These are phyloP conservation scores for Teratosphaeria viscida DNA, from an alignment of 2,329 filamentous ascomycete species.

Conservation along the genomic window DNA sequence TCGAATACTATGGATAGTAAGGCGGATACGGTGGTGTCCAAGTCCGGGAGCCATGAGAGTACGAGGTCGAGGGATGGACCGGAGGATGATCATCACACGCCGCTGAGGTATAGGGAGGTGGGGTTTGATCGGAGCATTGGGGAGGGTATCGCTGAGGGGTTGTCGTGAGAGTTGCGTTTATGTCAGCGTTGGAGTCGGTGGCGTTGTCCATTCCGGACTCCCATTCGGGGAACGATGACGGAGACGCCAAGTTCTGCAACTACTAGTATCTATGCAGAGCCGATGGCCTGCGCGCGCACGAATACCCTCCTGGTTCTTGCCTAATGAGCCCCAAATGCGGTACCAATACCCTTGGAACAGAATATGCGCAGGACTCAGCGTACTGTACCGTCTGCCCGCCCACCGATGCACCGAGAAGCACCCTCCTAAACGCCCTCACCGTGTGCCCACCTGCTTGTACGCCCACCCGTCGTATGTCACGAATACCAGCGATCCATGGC, in stretches of 20 bases:
- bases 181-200: too few relatives aligned
- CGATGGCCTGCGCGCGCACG: too few relatives aligned
- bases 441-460: background rate
- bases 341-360: background rate
- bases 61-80: slow-evolving; percentile 17
- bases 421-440: background rate
- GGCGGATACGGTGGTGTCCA: slow-evolving; percentile 14
- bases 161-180: slow-evolving; percentile 27
- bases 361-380: background rate
- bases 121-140: slow-evolving; percentile 62
- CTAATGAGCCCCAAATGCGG: background rate
- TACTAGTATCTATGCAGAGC: too few relatives aligned
- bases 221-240: too few relatives aligned
- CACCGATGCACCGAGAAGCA: background rate
- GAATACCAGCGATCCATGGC: background rate
- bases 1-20: slow-evolving; percentile 6
- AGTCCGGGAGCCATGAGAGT: slow-evolving; percentile 14
- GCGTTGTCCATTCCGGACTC: too few relatives aligned
- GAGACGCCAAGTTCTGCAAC: too few relatives aligned
- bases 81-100: slow-evolving; percentile 39
- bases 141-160: slow-evolving; percentile 73
- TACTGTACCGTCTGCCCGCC: background rate
- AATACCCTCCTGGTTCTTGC: too few relatives aligned
- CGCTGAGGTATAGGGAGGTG: slow-evolving; percentile 40
- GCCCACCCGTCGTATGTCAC: background rate